Evolutionary conservation across 2,329 filamentous ascomycete species (phyloP).

Genomic region (Fusarium nygamai): DNA sequence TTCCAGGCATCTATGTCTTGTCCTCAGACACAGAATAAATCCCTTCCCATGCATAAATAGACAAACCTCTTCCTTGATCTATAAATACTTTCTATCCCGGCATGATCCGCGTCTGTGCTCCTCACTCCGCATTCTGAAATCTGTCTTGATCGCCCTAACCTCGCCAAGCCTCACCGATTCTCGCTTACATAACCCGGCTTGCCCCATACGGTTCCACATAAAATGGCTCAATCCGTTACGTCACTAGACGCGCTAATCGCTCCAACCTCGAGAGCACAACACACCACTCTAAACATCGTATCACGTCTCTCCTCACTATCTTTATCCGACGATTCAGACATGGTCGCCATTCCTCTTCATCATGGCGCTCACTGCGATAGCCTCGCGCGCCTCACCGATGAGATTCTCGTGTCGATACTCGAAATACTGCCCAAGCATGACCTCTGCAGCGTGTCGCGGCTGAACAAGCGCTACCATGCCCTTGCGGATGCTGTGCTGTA

Average conservation of each 20-base stretch:
- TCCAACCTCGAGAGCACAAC: slow-evolving; percentile 5
- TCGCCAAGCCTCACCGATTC: neutral
- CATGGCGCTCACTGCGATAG: slow-evolving; percentile 16
- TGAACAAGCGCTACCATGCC: slow-evolving; percentile 55
- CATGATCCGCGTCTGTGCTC: neutral
- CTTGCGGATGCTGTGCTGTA: slow-evolving; percentile 60
- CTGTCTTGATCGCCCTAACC: neutral
- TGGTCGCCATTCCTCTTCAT: slow-evolving; percentile 18
- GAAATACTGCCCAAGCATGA: slow-evolving; percentile 51
- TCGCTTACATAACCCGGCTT: slow-evolving; percentile 24
- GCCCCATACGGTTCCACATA: slow-evolving; percentile 24
- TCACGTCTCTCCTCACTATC: neutral
- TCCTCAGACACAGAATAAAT: too few relatives aligned
- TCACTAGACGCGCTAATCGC: slow-evolving; percentile 11
- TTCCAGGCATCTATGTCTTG: neutral
- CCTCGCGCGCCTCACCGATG: slow-evolving; percentile 49
- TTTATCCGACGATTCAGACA: neutral
- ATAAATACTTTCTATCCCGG: neutral
- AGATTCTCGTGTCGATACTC: slow-evolving; percentile 54
- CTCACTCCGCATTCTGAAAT: neutral
- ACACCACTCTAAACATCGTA: slow-evolving; percentile 8
- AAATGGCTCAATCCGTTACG: slow-evolving; percentile 16
- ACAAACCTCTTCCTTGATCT: neutral
- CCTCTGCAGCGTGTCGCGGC: slow-evolving; percentile 55
- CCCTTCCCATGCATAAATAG: too few relatives aligned